phyloP scores from a whole-genome alignment of 805 yeast genomes.

The Wickerhamiella dianesei region DNA sequence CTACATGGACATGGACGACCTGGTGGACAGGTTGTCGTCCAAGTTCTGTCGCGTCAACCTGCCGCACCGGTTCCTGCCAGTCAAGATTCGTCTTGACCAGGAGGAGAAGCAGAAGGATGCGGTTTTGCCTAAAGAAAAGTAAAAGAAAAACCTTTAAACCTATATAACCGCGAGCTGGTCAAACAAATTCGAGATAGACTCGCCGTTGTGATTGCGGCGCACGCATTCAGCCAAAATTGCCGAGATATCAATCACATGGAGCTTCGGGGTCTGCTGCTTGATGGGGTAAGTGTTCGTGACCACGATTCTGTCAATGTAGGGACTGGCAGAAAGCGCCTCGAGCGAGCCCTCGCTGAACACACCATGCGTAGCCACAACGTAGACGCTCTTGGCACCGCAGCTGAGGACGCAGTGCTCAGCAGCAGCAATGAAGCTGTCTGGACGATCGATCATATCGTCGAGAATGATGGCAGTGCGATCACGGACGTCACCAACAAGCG shows the following conservation, averaged over 20 bases:
- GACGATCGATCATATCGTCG: conserved; percentile 96
- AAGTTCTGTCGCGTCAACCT: conserved; percentile 76
- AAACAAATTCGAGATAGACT: conserved; percentile 82
- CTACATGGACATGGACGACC: conserved; percentile 84
- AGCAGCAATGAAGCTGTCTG: conserved; percentile 86
- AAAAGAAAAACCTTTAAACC: background rate
- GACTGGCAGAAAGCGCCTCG: conserved; percentile 61
- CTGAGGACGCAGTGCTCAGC: conserved; percentile 93
- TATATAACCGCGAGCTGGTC: conserved; percentile 56
- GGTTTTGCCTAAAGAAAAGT: background rate
- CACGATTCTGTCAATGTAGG: conserved; percentile 78
- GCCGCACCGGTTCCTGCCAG: conserved; percentile 44
- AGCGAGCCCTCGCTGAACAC: conserved; percentile 78
- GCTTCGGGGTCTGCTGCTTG: conserved; percentile 48
- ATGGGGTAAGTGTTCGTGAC: conserved; percentile 96
- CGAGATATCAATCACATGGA: conserved; percentile 82
- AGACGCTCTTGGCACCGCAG: conserved; percentile 90
- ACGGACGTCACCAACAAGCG: conserved; percentile 91
- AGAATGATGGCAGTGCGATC: conserved; percentile 83
- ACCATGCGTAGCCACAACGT: conserved; percentile 92
- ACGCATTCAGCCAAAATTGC: conserved; percentile 96
- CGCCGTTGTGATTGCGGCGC: conserved; percentile 97
- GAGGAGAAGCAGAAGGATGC: background rate
- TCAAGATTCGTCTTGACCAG: conserved; percentile 15
- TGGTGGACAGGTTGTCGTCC: conserved; percentile 63